Evolutionary conservation across 2,329 filamentous ascomycete species (phyloP).

Genomic region (Ambrosiella beaveri): DNA sequence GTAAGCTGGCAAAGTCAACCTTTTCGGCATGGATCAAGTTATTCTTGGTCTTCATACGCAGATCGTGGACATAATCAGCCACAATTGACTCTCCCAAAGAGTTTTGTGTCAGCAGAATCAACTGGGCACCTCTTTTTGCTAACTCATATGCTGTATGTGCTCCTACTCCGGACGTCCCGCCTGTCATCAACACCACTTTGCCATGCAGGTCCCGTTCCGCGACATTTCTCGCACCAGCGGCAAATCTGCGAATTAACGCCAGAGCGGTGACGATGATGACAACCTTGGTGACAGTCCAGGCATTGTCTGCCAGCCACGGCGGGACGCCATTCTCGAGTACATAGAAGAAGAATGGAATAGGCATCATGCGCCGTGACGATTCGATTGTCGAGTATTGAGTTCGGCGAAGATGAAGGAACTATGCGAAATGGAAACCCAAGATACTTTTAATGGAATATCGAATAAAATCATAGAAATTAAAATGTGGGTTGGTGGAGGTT

Average conservation of each 20-base stretch:
- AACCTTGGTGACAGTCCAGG: constrained; percentile 26
- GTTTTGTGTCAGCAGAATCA: constrained; percentile 75
- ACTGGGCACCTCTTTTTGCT: constrained; percentile 68
- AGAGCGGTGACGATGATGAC: constrained; percentile 23
- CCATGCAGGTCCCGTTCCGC: constrained; percentile 79
- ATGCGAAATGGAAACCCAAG: neutral
- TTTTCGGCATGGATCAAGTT: constrained; percentile 88
- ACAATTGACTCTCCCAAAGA: constrained; percentile 72
- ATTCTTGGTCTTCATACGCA: constrained; percentile 61
- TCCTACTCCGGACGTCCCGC: constrained; percentile 86
- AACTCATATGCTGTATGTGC: constrained; percentile 58
- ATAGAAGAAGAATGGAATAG: constrained; percentile 33
- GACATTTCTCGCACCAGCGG: constrained; percentile 54
- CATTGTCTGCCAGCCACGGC: constrained; percentile 28
- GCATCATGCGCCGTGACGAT: constrained; percentile 24
- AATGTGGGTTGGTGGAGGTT: neutral
- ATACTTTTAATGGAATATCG: neutral
- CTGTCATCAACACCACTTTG: constrained; percentile 84
- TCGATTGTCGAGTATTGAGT: neutral
- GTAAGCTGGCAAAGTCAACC: constrained; percentile 73
- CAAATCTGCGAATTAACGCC: constrained; percentile 50
- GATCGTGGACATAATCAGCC: constrained; percentile 78
- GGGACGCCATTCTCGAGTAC: constrained; percentile 32
- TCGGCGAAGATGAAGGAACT: neutral
- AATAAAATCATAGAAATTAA: neutral